A percentile compares a stretch with the other conserved stretches of the same genome.
Conservation (phyloP, 2,329 filamentous ascomycete species). For the Botrytis pseudocinerea region DNA sequence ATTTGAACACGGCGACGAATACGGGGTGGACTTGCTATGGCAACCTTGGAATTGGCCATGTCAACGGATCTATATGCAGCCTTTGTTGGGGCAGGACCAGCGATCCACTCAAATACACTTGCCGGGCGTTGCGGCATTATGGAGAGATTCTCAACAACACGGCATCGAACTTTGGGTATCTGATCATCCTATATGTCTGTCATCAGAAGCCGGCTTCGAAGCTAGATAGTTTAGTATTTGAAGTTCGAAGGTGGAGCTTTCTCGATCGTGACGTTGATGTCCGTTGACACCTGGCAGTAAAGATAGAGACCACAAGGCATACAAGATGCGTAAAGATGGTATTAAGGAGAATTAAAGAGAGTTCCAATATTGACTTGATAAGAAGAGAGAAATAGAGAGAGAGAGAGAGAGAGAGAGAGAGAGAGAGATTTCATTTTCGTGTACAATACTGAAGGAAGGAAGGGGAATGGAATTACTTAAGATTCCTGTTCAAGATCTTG, state of each 20-base stretch:
- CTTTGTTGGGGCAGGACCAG: slow-evolving; percentile 5
- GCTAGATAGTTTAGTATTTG: not conserved
- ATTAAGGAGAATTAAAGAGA: not conserved
- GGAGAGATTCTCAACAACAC: not conserved
- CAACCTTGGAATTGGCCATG: not conserved
- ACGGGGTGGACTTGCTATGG: not conserved
- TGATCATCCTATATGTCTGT: not conserved
- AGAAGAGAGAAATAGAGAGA: not conserved
- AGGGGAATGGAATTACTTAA: not conserved
- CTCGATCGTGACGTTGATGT: not conserved
- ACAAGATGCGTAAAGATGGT: not conserved
- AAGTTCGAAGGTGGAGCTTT: not conserved
- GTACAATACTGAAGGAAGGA: not conserved
- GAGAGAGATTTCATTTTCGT: not conserved
- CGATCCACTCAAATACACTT: slow-evolving; percentile 12
- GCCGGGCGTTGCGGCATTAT: slow-evolving; percentile 16
- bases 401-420: not conserved
- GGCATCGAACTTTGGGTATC: not conserved
- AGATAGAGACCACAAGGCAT: not conserved
- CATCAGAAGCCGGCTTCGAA: not conserved
- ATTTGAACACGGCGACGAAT: not conserved
- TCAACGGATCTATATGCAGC: slow-evolving; percentile 7
- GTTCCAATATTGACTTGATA: not conserved
- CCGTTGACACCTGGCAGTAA: not conserved
- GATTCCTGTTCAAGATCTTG: not conserved